A percentile compares a stretch with the other conserved stretches of the same genome.
phyloP scores from a whole-genome alignment of 768 basidiomycete species.

The Rhodosporidiobolus odoratus region DNA sequence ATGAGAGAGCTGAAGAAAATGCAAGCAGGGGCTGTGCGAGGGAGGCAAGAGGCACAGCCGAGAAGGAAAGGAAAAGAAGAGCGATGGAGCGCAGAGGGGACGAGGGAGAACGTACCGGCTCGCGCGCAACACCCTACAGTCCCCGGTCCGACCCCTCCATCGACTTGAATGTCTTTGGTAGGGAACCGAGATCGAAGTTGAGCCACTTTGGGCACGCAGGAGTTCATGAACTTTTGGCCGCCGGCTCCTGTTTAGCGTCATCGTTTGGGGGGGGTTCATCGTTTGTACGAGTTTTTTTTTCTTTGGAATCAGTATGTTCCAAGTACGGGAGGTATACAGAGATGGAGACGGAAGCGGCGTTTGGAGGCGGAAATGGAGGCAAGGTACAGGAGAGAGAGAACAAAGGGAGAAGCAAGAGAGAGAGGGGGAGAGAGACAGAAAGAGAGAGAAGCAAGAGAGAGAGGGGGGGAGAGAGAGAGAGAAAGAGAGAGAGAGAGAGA shows the following conservation, averaged over 20 bases:
- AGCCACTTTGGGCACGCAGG: slow-evolving; percentile 85
- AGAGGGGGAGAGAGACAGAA: not conserved
- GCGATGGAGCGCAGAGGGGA: not conserved
- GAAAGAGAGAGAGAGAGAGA: not conserved
- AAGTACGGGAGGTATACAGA: too few relatives aligned
- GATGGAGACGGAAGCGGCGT: too few relatives aligned
- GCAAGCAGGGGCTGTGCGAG: not conserved
- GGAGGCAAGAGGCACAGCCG: not conserved
- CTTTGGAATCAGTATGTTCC: too few relatives aligned
- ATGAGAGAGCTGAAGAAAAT: too few relatives aligned
- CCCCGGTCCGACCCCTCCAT: slow-evolving; percentile 91
- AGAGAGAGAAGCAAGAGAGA: not conserved
- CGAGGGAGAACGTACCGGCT: slow-evolving; percentile 61
- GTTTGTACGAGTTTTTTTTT: too few relatives aligned
- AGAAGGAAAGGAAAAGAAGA: too few relatives aligned
- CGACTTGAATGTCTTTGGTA: slow-evolving; percentile 92
- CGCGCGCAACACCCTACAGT: slow-evolving; percentile 81
- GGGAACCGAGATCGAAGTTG: slow-evolving; percentile 88
- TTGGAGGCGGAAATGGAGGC: not conserved
- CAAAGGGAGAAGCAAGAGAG: not conserved
- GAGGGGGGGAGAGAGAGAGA: not conserved
- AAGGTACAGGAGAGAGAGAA: not conserved
- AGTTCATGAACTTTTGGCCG: slow-evolving; percentile 91
- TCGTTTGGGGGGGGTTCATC: too few relatives aligned
- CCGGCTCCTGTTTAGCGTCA: slow-evolving; percentile 82